These are phyloP conservation scores for Jackrogersella minutella DNA, from an alignment of 495 filamentous ascomycete species.

Conservation along the genomic window DNA sequence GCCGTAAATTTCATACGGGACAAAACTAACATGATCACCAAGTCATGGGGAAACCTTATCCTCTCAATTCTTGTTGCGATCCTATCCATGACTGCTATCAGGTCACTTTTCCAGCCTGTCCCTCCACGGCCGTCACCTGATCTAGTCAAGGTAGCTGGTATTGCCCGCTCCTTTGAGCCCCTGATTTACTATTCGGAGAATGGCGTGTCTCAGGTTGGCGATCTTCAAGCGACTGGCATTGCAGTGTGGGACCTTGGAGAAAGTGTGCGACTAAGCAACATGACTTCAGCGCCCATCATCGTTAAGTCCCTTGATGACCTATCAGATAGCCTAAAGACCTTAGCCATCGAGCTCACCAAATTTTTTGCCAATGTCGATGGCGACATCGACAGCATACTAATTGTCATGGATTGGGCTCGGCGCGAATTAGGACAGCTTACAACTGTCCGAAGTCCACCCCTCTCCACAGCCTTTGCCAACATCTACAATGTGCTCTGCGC, in stretches of 20 bases:
- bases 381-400: conserved; percentile 86
- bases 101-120: conserved; percentile 72
- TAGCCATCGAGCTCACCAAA: conserved; percentile 80
- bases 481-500: conserved; percentile 76
- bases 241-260: conserved; percentile 94
- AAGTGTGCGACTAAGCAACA: conserved; percentile 84
- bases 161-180: conserved; percentile 89
- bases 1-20: conserved; percentile 69
- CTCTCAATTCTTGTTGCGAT: conserved; percentile 62
- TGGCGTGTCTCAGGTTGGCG: conserved; percentile 81
- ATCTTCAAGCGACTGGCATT: conserved; percentile 86
- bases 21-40: conserved; percentile 63
- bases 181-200: conserved; percentile 92
- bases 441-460: conserved; percentile 59
- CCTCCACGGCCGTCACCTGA: conserved; percentile 77
- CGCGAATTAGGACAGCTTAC: conserved; percentile 71
- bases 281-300: conserved; percentile 86
- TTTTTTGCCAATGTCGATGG: conserved; percentile 94
- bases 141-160: conserved; percentile 84
- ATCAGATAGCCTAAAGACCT: conserved; percentile 79
- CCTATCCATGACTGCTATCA: conserved; percentile 66
- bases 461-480: conserved; percentile 75
- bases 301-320: conserved; percentile 83
- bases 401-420: conserved; percentile 94
- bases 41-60: conserved; percentile 72